Base-by-base conservation (phyloP, 192 early-diverging fungal species). In the Linnemannia hyalina region DNA sequence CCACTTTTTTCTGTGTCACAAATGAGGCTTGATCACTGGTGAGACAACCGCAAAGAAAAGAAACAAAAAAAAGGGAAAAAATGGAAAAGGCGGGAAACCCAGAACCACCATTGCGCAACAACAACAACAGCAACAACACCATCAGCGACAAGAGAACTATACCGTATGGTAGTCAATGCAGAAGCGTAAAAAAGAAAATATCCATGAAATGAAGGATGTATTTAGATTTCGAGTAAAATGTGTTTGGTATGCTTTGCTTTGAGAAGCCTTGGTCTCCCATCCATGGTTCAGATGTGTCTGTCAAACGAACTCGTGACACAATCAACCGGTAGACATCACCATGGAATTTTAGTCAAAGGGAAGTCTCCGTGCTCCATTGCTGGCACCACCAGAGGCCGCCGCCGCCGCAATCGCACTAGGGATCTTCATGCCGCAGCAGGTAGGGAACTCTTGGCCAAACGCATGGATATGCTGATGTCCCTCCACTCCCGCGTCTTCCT, bases 331-430 rank as follows among this genome's bases (percentile, higher is more conserved):
- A 29, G 23, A 26, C n/a, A n/a, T 10, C 55, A 10, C n/a, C 55
- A n/a, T 29, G 60, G 10, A 32, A 32, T 70, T 20, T 29, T 88
- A 89, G 75, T 89, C 89, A 80, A 89, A 89, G 3, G 89, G 89
- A 38, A 89, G 69, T 57, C 89, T 55, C 78, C 77, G 78, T 68
- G 77, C 69, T 23, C 83, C 83, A 44, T 54, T 70, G 44, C 73
- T 76, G 22, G 69, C 74, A 83, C 80, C 76, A 76, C 78, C 73
- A 57, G 83, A 73, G 11, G 89, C 90, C 10, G 91, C 93, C 23
- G 92, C 91, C 5, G 95, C 95, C 10, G 94, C 96, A 84, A 97
- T 94, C 6, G 96, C 93, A 84, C 95, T 96, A 6, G 96, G 96
- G 22, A 97, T 88, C 76, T 92, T 91, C 76, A 97, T 96, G 65